A percentile compares a stretch with the other conserved stretches of the same genome.
Evolutionary conservation across 139 green algal genomes (phyloP).

Genomic region (Chlorella sp.): DNA sequence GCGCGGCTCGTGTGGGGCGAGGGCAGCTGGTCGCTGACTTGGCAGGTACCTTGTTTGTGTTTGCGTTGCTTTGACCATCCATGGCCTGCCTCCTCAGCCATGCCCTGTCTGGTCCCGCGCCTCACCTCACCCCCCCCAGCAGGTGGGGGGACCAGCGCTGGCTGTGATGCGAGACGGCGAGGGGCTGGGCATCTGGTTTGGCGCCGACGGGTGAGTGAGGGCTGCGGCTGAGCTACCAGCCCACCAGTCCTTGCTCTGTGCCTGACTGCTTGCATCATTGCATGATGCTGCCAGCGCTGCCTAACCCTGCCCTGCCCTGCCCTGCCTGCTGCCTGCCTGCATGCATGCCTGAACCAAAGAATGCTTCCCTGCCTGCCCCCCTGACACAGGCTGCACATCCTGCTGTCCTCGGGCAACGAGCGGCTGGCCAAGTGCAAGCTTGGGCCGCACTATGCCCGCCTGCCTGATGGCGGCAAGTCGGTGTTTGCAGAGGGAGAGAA

Average conservation of each 20-base stretch:
- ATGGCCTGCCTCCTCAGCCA: not conserved
- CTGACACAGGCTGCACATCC: conserved; percentile 56
- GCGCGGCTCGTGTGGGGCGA: too few relatives aligned
- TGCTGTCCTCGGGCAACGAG: conserved; percentile 46
- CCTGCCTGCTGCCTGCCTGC: too few relatives aligned
- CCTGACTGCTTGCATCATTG: too few relatives aligned
- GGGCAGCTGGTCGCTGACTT: not conserved
- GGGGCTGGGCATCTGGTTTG: conserved; percentile 67
- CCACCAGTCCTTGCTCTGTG: too few relatives aligned
- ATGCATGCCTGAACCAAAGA: too few relatives aligned
- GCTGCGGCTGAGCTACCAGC: too few relatives aligned
- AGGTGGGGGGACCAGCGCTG: conserved; percentile 64
- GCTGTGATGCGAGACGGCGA: conserved; percentile 71
- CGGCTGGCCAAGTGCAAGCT: conserved; percentile 53
- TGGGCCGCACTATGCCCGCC: conserved; percentile 11
- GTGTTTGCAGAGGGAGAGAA: conserved; percentile 66
- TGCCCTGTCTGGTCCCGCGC: not conserved
- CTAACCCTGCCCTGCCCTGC: too few relatives aligned
- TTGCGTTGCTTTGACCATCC: not conserved
- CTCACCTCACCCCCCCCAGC: not conserved
- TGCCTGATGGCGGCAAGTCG: conserved; percentile 54
- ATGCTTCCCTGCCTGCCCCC: too few relatives aligned
- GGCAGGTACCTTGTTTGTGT: not conserved
- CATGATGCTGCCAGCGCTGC: too few relatives aligned
- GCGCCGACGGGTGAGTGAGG: conserved; percentile 62